Evolutionary conservation across 169 alveolate genomes (phyloP).

Genomic region (Plasmodium blacklocki): DNA sequence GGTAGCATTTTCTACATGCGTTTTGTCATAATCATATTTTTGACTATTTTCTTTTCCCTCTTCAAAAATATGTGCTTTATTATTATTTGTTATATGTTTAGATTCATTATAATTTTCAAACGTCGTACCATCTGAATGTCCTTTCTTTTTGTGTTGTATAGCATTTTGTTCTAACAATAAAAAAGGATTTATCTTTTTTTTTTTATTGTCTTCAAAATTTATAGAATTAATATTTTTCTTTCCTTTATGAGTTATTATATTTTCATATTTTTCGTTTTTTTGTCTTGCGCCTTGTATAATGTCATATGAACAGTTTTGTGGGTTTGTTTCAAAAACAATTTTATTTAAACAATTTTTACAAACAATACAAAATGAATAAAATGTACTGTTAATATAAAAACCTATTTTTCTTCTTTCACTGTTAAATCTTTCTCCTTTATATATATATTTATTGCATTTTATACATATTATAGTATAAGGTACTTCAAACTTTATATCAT

Average conservation of each 20-base stretch:
- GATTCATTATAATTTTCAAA: no score
- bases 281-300: constrained; percentile 84
- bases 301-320: constrained; percentile 84
- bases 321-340: constrained; percentile 87
- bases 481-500: constrained; percentile 83
- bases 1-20: no score
- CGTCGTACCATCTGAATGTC: neutral
- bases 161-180: constrained; percentile 43
- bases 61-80: neutral
- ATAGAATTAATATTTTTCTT: constrained; percentile 40
- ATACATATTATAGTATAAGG: constrained; percentile 87
- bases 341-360: constrained; percentile 82
- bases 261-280: constrained; percentile 80
- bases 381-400: constrained; percentile 81
- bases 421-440: constrained; percentile 90
- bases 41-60: neutral
- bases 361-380: constrained; percentile 85
- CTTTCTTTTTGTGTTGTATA: constrained; percentile 10
- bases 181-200: constrained; percentile 49
- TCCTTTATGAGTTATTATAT: constrained; percentile 44
- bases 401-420: constrained; percentile 87
- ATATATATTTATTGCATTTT: constrained; percentile 81
- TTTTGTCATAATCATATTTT: neutral
- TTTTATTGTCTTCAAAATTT: constrained; percentile 46
- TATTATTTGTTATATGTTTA: no score